Evolutionary conservation across 345 rosid species (phyloP).

Genomic region (Populus ilicifolia): DNA sequence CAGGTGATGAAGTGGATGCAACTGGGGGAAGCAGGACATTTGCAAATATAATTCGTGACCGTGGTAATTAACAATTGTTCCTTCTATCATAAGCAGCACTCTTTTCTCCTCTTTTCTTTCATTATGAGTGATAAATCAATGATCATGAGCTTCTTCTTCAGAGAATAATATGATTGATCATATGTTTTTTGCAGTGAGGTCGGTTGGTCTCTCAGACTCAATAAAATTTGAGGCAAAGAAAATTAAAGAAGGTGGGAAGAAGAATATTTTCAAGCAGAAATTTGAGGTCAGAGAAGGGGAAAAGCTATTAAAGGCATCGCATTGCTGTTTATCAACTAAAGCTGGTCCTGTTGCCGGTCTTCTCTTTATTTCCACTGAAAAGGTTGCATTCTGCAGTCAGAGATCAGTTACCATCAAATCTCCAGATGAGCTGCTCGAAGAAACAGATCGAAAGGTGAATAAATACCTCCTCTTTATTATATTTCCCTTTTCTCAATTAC

Average conservation of each 20-base stretch:
- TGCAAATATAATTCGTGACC: neutral
- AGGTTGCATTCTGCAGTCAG: conserved; percentile 38
- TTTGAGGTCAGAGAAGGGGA: conserved; percentile 37
- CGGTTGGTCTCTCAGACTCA: conserved; percentile 33
- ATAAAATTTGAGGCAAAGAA: conserved; percentile 43
- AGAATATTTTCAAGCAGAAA: conserved; percentile 36
- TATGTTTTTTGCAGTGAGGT: conserved; percentile 25
- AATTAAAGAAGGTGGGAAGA: conserved; percentile 39
- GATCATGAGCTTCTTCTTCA: neutral
- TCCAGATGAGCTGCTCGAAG: conserved; percentile 17
- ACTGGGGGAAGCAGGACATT: neutral
- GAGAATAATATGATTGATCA: neutral
- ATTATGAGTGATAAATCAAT: neutral
- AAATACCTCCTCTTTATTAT: no score
- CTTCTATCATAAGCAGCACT: neutral
- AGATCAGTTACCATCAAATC: conserved; percentile 23
- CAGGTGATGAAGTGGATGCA: neutral
- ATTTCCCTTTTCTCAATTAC: neutral
- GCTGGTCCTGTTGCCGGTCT: conserved; percentile 47
- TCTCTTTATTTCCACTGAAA: conserved; percentile 38
- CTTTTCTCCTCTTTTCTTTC: neutral
- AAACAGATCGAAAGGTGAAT: conserved; percentile 32
- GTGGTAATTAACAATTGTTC: neutral
- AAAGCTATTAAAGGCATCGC: conserved; percentile 44
- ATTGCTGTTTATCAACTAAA: conserved; percentile 43